Conservation (phyloP, 2,329 filamentous ascomycete genomes). For the Chalaropsis ovoidea region DNA sequence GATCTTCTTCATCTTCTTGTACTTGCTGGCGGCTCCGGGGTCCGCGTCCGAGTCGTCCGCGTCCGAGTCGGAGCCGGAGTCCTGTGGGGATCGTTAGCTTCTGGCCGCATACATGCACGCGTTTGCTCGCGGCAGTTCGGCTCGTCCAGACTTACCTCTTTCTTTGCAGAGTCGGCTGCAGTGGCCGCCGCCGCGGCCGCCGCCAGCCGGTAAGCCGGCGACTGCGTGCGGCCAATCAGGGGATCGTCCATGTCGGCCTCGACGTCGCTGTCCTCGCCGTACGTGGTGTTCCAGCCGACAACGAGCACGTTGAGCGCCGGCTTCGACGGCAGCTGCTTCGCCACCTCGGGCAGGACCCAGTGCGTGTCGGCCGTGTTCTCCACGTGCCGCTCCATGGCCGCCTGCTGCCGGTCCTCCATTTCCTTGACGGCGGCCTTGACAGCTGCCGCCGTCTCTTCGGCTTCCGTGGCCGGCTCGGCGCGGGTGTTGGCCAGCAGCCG, state of each 20-base stretch:
- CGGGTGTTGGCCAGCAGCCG: constrained; percentile 37
- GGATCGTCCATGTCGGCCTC: constrained; percentile 33
- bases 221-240: constrained; percentile 33
- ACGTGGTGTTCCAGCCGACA: constrained; percentile 44
- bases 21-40: constrained; percentile 16
- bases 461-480: constrained; percentile 30
- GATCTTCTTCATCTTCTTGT: constrained; percentile 23
- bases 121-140: background rate
- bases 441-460: constrained; percentile 35
- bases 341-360: constrained; percentile 57
- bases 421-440: constrained; percentile 54
- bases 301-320: constrained; percentile 49
- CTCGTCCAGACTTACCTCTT: constrained; percentile 29
- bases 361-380: constrained; percentile 58
- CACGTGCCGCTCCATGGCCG: constrained; percentile 51
- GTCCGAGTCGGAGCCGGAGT: constrained; percentile 25
- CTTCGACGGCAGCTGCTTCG: constrained; percentile 31
- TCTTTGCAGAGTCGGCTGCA: constrained; percentile 14
- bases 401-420: constrained; percentile 55
- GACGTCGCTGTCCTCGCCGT: constrained; percentile 31
- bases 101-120: background rate
- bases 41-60: constrained; percentile 17
- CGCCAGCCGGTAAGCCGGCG: constrained; percentile 30
- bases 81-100: constrained; percentile 10
- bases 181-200: constrained; percentile 16